phyloP scores from a whole-genome alignment of 768 basidiomycete genomes.

The Suillus subluteus region DNA sequence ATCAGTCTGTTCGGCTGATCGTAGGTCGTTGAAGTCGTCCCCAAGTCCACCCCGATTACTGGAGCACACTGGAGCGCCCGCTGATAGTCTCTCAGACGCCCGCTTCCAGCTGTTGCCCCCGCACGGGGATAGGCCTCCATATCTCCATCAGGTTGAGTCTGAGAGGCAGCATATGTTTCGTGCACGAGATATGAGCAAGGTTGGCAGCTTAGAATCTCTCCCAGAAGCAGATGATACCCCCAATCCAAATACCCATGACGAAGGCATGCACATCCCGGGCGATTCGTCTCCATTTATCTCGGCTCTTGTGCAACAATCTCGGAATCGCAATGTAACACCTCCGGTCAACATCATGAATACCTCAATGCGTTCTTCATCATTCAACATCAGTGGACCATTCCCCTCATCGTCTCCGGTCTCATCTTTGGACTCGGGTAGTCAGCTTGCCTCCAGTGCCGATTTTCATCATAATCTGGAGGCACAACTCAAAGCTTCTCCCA shows the following conservation, averaged over 20 bases:
- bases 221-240: constrained; percentile 60
- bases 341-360: constrained; percentile 42
- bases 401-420: constrained; percentile 78
- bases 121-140: constrained; percentile 50
- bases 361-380: constrained; percentile 44
- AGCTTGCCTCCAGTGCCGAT: constrained; percentile 54
- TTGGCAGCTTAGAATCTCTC: constrained; percentile 54
- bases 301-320: constrained; percentile 40
- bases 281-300: constrained; percentile 43
- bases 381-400: constrained; percentile 48
- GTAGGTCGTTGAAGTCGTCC: constrained; percentile 69
- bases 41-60: constrained; percentile 54
- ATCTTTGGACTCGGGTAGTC: constrained; percentile 75
- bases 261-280: constrained; percentile 29
- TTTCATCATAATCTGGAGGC: constrained; percentile 59
- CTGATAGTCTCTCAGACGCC: constrained; percentile 24
- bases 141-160: constrained; percentile 47
- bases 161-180: constrained; percentile 46
- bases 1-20: constrained; percentile 65
- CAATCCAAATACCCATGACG: constrained; percentile 34
- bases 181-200: constrained; percentile 51
- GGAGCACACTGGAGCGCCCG: constrained; percentile 33
- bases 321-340: constrained; percentile 48
- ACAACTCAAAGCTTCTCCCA: constrained; percentile 75
- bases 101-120: constrained; percentile 42